A percentile compares a stretch with the other conserved stretches of the same genome.
These are phyloP conservation scores for Singerocomus inundabilis DNA, from an alignment of 1,284 basidiomycete species.

Conservation along the genomic window DNA sequence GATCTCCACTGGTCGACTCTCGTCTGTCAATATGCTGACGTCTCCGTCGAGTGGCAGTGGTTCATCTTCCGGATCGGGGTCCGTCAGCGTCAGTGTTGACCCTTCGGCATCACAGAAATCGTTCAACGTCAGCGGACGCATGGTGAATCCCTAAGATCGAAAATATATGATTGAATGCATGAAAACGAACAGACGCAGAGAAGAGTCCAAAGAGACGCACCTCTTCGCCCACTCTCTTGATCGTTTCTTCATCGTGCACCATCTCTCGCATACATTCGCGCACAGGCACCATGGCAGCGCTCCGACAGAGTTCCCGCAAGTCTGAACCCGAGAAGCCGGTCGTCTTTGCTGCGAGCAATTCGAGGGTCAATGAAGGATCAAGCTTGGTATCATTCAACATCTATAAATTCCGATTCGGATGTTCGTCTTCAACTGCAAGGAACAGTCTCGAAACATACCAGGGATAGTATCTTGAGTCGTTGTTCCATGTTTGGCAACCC, in stretches of 20 bases:
- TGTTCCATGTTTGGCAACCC: conserved; percentile 81
- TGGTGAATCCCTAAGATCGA: conserved; percentile 61
- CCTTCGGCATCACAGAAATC: conserved; percentile 73
- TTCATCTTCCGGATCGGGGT: conserved; percentile 32
- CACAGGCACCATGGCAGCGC: conserved; percentile 89
- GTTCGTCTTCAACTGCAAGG: neutral
- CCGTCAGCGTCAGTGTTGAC: conserved; percentile 31
- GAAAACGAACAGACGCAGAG: neutral
- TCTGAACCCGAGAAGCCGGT: conserved; percentile 90
- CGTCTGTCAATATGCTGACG: neutral
- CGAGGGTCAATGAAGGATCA: conserved; percentile 63
- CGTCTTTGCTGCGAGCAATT: conserved; percentile 68
- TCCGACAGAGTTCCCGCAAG: conserved; percentile 92
- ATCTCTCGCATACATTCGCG: conserved; percentile 79
- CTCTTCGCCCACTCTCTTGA: conserved; percentile 55
- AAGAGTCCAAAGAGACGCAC: conserved; percentile 35
- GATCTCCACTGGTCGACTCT: neutral
- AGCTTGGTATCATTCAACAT: conserved; percentile 83
- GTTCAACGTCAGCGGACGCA: conserved; percentile 65
- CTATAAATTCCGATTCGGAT: conserved; percentile 38
- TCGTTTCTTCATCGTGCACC: conserved; percentile 49
- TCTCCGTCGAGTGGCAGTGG: conserved; percentile 18
- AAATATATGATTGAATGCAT: too few relatives aligned
- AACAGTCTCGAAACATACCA: conserved; percentile 50
- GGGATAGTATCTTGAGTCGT: conserved; percentile 82